These are phyloP conservation scores for Arachis monticola DNA, from an alignment of 331 rosid species.

Conservation along the genomic window DNA sequence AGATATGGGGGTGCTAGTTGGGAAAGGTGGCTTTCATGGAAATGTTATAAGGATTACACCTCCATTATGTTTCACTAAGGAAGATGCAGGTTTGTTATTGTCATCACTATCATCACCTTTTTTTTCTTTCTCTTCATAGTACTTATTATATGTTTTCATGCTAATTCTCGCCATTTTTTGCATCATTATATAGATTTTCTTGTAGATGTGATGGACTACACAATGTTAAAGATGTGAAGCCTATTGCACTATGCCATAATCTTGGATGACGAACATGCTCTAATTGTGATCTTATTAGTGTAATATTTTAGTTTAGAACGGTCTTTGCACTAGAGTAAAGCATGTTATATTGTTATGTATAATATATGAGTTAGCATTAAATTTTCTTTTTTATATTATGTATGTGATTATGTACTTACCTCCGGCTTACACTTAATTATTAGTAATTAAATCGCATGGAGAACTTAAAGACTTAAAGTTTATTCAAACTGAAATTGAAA, in stretches of 20 bases:
- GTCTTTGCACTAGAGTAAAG: conserved; percentile 14
- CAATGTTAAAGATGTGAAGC: conserved; percentile 51
- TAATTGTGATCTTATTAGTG: not conserved
- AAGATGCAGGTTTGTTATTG: conserved; percentile 53
- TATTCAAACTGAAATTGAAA: no score
- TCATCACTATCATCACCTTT: not conserved
- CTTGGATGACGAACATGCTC: conserved; percentile 23
- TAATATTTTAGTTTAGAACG: not conserved
- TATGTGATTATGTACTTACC: no score
- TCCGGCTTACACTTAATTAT: no score
- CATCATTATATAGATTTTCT: conserved; percentile 51
- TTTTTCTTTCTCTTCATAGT: not conserved
- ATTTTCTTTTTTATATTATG: no score
- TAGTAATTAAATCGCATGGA: no score
- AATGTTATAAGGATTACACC: conserved; percentile 58
- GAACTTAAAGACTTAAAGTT: no score
- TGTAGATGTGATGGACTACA: conserved; percentile 55
- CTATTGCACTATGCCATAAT: not conserved
- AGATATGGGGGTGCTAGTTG: conserved; percentile 58
- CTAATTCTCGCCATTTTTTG: conserved; percentile 33
- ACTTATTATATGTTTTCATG: not conserved
- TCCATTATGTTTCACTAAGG: conserved; percentile 56
- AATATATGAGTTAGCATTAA: no score
- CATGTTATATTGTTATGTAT: not conserved
- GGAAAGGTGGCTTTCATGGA: conserved; percentile 53